Evolutionary conservation across 1,284 basidiomycete species (phyloP), one percentile per base, ranked within the genome.

Genomic region (Rhodotorula sp.): DNA sequence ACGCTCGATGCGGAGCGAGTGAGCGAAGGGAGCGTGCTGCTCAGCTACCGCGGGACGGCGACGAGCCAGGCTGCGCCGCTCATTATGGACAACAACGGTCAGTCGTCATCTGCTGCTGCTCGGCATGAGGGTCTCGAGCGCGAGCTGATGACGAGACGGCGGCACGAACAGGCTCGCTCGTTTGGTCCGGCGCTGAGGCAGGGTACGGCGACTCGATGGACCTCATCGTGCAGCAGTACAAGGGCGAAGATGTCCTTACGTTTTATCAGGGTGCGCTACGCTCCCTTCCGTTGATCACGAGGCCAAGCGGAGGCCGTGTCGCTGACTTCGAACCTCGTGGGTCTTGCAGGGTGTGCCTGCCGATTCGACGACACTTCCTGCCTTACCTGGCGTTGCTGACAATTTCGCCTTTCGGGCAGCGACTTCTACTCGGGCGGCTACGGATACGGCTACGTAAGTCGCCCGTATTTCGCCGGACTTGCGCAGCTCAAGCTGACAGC

Each of bases 121-220:
- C 56, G 5, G 9, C 23, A 4, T n/a, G 21, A 13, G 12, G 23
- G 34, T 34, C 34, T 34, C 3, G n/a, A 25, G 50, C 10, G n/a
- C 12, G 23, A 21, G 21, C 56, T 57, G 44, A 58, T 17, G 16
- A 9, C 7, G 25, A 14, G 16, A 7, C 0, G 5, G 34, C 34
- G 34, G 34, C 34, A 34, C 41, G 12, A 12, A 27, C 60, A 62
- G 60, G 58, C n/a, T 41, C 41, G 16, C 50, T 60, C 44, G 27
- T 65, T 7, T 65, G 64, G 64, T 50, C 46, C 8, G 64, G 64
- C 34, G 17, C 45, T 41, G 61, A 52, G 16, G 50, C 23, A 9
- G 63, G 60, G 8, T 64, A 53, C 53, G 55, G 45, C 67, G 60
- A 70, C 68, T 25, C 63, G 60, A 70, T 70, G 68, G 59, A 70